Base-by-base conservation (phyloP, 2,329 filamentous ascomycete species). In the Cladophialophora exuberans region DNA sequence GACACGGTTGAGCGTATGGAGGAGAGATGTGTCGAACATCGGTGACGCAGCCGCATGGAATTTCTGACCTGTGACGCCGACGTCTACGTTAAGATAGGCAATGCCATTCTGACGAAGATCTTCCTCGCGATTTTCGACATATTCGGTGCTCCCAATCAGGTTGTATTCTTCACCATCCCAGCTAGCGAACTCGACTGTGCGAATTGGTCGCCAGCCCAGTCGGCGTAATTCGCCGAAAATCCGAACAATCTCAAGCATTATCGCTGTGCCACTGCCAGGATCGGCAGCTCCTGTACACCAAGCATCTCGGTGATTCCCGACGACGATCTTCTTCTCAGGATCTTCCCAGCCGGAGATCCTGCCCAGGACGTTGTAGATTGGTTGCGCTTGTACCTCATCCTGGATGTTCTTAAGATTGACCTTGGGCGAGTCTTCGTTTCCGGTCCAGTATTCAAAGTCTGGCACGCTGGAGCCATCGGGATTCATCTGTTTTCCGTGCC, bases 161-260 rank as follows among this genome's bases (percentile, higher is more conserved):
- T 97, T 97, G 76, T 96, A 97, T 71, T 93, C 90, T 64, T 87
- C 87, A 3, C 84, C 94, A 70, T 99, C 94, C 94, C 94, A 99
- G 28, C 90, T 96, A 67, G 92, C 91, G 71, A 99, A 97, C 70
- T 96, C 89, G 61, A 99, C 96, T 3, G 90, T 95, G n/a, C 94
- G 87, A 13, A 96, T 78, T 1, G 94, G 94, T 22, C 89, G 83
- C 94, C 94, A 99, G 49, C 92, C 93, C 54, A 85, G 83, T 13
- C 79, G 73, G 18, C 86, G 79, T 13, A 97, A 81, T 60, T 90
- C 84, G 35, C 91, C 90, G 65, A 99, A 89, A 44, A 96, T 85
- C 39, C 88, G 85, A 18, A 89, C 86, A 54, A 97, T 80, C 74
- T 99, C 94, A 50, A 97, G 81, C 80, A 99, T 87, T 35, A 97